Evolutionary conservation across 352 stramenopile genomes (phyloP), one percentile per base, ranked within the genome.

Genomic region (Elongisporangium anandrum): DNA sequence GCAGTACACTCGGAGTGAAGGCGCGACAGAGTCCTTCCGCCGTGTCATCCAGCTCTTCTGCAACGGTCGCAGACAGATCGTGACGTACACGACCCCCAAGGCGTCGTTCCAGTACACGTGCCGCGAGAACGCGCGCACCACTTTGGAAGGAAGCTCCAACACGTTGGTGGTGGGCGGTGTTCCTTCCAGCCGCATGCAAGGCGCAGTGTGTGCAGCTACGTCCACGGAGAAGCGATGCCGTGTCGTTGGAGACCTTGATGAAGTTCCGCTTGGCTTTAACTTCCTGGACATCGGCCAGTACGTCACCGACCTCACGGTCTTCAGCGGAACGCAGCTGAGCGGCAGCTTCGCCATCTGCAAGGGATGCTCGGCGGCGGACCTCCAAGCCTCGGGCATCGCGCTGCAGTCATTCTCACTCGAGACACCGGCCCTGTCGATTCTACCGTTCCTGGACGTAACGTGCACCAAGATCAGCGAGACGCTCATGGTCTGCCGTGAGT

Each of bases 281-380:
- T 21, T 41, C 16, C 24, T 62, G 21, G 29, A 52, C 10, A 62
- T 62, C 10, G 57, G 57, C 16, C 57, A 52, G 7, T 62, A 34
- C 38, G 57, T 62, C 21, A 34, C 21, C 16, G 50, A 62, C 21
- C 23, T 62, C 19, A 62, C 57, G 4, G 41, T 57, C 23, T 62
- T 57, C 49, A 39, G 29, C 4, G 57, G 57, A 7, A n/a, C 19
- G 12, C 16, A 12, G 3, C 15, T 21, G 17, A 26, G 29, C 13
- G 57, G 57, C 34, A 52, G 56, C 57, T 62, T 62, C 52, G 57
- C 29, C 17, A 38, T 62, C 16, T 62, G 57, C 21, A 62, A 62
- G 9, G 8, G 19, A 10, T 62, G 57, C 57, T 22, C 5, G 3
- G 34, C 34, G 13, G 4, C 34, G 10, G 34, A 45, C 16, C 34